Conservation (phyloP, 257 asterid genomes). For the Euphrasia confusa region DNA sequence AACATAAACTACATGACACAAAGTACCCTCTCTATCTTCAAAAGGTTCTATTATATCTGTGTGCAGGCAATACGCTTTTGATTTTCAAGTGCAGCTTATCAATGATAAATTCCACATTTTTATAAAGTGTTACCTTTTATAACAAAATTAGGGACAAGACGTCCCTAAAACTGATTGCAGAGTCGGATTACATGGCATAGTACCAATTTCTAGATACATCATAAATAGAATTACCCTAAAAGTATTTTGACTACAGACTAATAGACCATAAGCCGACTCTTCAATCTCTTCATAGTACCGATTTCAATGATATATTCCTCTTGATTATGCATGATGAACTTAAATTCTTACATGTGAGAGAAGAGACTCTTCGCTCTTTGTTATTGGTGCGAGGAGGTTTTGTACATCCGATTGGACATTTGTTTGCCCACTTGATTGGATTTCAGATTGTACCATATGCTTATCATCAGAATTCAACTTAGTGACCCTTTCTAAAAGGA, state of each 20-base stretch:
- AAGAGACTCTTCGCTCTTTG: slow-evolving; percentile 71
- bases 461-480: slow-evolving; percentile 54
- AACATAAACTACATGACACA: too few relatives aligned
- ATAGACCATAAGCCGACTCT: too few relatives aligned
- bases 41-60: slow-evolving; percentile 9
- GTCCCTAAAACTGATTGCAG: too few relatives aligned
- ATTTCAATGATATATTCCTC: slow-evolving; percentile 12
- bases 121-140: too few relatives aligned
- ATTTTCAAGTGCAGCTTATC: slow-evolving; percentile 20
- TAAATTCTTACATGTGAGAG: slow-evolving; percentile 75
- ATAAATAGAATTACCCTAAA: too few relatives aligned
- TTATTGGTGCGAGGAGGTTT: slow-evolving; percentile 64
- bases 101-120: slow-evolving; percentile 7
- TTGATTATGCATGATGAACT: slow-evolving; percentile 23
- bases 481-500: slow-evolving; percentile 70
- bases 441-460: slow-evolving; percentile 46
- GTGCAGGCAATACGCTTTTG: slow-evolving; percentile 18
- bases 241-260: too few relatives aligned
- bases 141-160: too few relatives aligned
- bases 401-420: slow-evolving; percentile 79
- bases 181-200: too few relatives aligned
- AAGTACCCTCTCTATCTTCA: background rate
- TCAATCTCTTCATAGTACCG: too few relatives aligned
- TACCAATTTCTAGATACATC: too few relatives aligned
- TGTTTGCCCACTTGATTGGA: slow-evolving; percentile 52